Conservation (phyloP, 139 green algal genomes). For the Deuterostichococcus epilithicus region DNA sequence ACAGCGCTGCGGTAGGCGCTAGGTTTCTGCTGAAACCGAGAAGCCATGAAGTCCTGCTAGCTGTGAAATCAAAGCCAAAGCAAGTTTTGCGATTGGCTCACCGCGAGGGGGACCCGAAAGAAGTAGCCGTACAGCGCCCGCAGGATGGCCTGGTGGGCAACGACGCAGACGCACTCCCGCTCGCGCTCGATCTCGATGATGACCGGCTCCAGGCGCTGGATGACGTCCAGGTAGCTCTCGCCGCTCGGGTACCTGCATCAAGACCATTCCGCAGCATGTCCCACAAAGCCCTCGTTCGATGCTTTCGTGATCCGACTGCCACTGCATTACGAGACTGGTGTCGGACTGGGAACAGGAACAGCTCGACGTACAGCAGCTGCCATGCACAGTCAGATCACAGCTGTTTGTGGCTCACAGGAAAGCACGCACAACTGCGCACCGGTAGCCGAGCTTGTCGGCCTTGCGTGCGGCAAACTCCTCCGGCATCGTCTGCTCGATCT, state of each 20-base stretch:
- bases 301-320: no score
- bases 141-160: conserved; percentile 86
- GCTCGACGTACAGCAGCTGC: no score
- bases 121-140: conserved; percentile 88
- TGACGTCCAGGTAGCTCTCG: conserved; percentile 89
- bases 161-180: conserved; percentile 75
- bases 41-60: no score
- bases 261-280: not conserved
- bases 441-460: conserved; percentile 88
- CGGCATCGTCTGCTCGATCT: conserved; percentile 71
- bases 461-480: conserved; percentile 70
- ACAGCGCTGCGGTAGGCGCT: no score
- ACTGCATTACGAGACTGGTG: no score
- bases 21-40: no score
- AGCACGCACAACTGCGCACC: conserved; percentile 12
- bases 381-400: no score
- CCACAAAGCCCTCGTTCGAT: not conserved
- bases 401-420: no score
- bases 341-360: no score
- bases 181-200: conserved; percentile 91
- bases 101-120: conserved; percentile 46
- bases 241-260: conserved; percentile 84
- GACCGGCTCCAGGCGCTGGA: conserved; percentile 85
- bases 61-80: not conserved
- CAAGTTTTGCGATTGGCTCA: not conserved